A percentile compares a stretch with the other conserved stretches of the same genome.
These are phyloP conservation scores for Neonectria ditissima DNA, from an alignment of 2,329 filamentous ascomycete genomes.

Conservation along the genomic window DNA sequence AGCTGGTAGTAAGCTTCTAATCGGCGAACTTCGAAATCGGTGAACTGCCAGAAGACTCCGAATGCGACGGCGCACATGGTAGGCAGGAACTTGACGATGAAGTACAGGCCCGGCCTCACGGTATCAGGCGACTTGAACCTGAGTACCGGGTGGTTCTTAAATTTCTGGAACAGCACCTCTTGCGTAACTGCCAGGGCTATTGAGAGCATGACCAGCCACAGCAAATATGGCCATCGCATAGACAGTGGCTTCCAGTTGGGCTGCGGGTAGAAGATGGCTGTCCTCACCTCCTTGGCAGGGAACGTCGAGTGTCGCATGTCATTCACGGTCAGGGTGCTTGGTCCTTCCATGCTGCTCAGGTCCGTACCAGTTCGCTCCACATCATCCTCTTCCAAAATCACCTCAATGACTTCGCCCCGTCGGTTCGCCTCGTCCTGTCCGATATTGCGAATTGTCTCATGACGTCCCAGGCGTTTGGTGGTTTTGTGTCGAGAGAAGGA, in stretches of 20 bases:
- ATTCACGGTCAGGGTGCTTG: conserved; percentile 44
- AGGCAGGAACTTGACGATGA: conserved; percentile 72
- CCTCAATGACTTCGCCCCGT: conserved; percentile 69
- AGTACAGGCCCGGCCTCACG: conserved; percentile 65
- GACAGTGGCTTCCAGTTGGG: conserved; percentile 76
- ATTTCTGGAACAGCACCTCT: conserved; percentile 67
- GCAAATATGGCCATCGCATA: conserved; percentile 72
- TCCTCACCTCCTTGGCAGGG: conserved; percentile 51
- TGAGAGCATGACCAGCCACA: conserved; percentile 65
- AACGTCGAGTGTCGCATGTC: conserved; percentile 54
- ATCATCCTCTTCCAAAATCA: conserved; percentile 57
- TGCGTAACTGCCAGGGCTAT: conserved; percentile 62
- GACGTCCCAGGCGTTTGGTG: conserved; percentile 43
- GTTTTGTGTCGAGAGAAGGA: conserved; percentile 55
- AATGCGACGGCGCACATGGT: conserved; percentile 71
- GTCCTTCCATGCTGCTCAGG: conserved; percentile 63
- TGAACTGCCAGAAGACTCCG: conserved; percentile 74
- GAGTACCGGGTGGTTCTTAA: conserved; percentile 58
- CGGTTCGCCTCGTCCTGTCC: conserved; percentile 71
- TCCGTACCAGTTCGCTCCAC: conserved; percentile 58
- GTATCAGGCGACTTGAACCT: conserved; percentile 63
- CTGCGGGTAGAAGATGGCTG: conserved; percentile 69
- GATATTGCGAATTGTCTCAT: conserved; percentile 60
- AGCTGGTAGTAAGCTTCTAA: conserved; percentile 76
- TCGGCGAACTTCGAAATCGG: conserved; percentile 74